Evolutionary conservation across 75 land plant genomes (phyloP), one percentile per base, ranked within the genome.

Genomic region (Selaginella moellendorffii): DNA sequence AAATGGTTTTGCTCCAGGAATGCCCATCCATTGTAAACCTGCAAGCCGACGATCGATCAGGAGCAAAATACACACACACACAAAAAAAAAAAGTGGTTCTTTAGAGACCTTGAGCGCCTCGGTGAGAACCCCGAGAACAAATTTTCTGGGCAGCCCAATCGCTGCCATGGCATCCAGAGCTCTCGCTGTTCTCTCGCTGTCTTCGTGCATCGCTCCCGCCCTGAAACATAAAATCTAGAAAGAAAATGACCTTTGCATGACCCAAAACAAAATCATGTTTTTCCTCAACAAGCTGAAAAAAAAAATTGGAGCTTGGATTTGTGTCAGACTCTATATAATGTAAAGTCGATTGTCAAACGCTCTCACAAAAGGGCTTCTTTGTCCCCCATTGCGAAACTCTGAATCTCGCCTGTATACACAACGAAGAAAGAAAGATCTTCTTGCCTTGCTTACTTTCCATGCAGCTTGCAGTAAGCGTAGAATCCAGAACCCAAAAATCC

Each of bases 401-500:
- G 24, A 72, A 63, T 26, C 71, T n/a, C n/a, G n/a, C n/a, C n/a
- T n/a, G n/a, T n/a, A n/a, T n/a, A n/a, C n/a, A n/a, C n/a, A n/a
- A n/a, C n/a, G n/a, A n/a, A n/a, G n/a, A n/a, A 36, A 36, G 14
- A 36, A 36, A 14, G 5, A 5, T 36, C 46, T 36, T 36, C 5
- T 14, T 36, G 5, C 46, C 46, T 14, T 36, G 5, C 46, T 36
- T 75, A 92, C 69, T 88, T 88, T 60, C 97, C 97, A 30, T 77
- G 81, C 42, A 92, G 67, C 65, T 92, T 92, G 69, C 78, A 85
- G 68, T 81, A 88, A 26, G 96, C 96, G 70, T 92, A 92, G 61
- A 81, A 63, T 22, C 90, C 96, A 70, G 97, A 88, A 24, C 97
- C 97, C 30, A 81, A 21, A 64, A 92, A 92, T 52, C 97, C 97